Conservation (phyloP, 164 flowering plant species). For the Magnolia sinica region DNA sequence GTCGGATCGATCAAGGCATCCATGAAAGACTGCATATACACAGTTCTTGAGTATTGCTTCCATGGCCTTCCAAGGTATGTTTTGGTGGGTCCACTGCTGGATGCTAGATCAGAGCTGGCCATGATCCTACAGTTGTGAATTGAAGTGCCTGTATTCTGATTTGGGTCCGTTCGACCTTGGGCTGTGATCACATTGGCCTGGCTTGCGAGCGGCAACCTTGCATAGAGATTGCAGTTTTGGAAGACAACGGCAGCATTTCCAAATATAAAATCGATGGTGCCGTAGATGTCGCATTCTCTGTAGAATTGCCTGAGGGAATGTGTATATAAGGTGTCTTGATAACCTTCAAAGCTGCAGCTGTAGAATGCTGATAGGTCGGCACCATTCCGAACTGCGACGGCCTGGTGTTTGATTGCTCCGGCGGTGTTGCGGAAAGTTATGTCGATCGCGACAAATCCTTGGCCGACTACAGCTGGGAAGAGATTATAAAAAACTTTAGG, state of each 20-base stretch:
- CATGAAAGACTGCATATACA: slow-evolving; percentile 4
- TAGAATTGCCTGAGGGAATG: slow-evolving; percentile 13
- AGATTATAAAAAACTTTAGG: neutral
- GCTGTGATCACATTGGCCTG: slow-evolving; percentile 10
- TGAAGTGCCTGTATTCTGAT: slow-evolving; percentile 12
- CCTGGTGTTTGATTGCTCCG: slow-evolving; percentile 59
- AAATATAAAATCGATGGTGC: slow-evolving; percentile 9
- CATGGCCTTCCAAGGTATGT: slow-evolving; percentile 13
- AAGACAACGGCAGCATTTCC: slow-evolving; percentile 13
- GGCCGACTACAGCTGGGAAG: slow-evolving; percentile 43
- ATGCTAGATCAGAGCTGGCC: slow-evolving; percentile 2
- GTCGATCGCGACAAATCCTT: slow-evolving; percentile 39
- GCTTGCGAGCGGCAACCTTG: slow-evolving; percentile 7
- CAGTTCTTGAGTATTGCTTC: slow-evolving; percentile 6
- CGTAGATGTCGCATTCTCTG: slow-evolving; percentile 10
- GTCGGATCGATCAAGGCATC: slow-evolving; percentile 1
- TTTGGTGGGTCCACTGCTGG: neutral
- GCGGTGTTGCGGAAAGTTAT: slow-evolving; percentile 67
- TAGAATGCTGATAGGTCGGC: slow-evolving; percentile 54
- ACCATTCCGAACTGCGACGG: slow-evolving; percentile 60
- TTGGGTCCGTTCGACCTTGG: slow-evolving; percentile 10
- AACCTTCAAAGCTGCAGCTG: slow-evolving; percentile 21
- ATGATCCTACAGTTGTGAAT: slow-evolving; percentile 1
- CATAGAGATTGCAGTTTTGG: slow-evolving; percentile 9
- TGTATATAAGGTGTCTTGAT: slow-evolving; percentile 15